Evolutionary conservation across 1,139 yeast genomes (phyloP), one percentile per base, ranked within the genome.

Genomic region (Petasospora rhodanensis): DNA sequence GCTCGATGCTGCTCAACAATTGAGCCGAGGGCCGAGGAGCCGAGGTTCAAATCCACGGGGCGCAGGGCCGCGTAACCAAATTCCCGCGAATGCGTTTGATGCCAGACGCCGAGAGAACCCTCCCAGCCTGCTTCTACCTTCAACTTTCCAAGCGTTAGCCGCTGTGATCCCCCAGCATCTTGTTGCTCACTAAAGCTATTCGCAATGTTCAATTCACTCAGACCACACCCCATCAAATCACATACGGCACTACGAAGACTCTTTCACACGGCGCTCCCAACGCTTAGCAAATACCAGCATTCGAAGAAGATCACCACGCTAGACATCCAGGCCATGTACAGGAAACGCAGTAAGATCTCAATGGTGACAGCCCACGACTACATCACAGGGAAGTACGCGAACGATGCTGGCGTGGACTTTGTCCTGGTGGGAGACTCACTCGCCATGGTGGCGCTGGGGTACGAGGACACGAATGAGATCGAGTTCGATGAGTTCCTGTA

Each of bases 401-500:
- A 84, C 31, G 56, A 67, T 10, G 78, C 93, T 1, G 70, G 72
- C 1, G 68, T 77, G 2, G 97, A 91, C 47, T 68, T 80, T 33
- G 67, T 79, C 9, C 67, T 91, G 7, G 79, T 91, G 6, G 98
- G 98, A 2, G 98, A 91, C 56, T 89, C 97, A 0, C 62, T 91
- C 24, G 87, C 96, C 1, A 89, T 87, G 96, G 89, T 85, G 1
- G 72, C 95, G 0, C 67, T 86, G 41, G 98, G 98, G 1, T 80
- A 80, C 52, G 70, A 71, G 6, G 80, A 83, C 32, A 86, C 96
- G 1, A 77, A 79, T 42, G 84, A 82, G 51, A 61, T 87, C 25
- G 69, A 77, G 3, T 70, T 84, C 30, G 85, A 84, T n/a, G 68
- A 60, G 46, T 84, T 86, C 63, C 57, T 81, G 29, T 82, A 76